Percentiles rank a stretch among this genome's conserved stretches.
Evolutionary conservation across 2,329 filamentous ascomycete species (phyloP).

Genomic region (Trichoderma atroviride): DNA sequence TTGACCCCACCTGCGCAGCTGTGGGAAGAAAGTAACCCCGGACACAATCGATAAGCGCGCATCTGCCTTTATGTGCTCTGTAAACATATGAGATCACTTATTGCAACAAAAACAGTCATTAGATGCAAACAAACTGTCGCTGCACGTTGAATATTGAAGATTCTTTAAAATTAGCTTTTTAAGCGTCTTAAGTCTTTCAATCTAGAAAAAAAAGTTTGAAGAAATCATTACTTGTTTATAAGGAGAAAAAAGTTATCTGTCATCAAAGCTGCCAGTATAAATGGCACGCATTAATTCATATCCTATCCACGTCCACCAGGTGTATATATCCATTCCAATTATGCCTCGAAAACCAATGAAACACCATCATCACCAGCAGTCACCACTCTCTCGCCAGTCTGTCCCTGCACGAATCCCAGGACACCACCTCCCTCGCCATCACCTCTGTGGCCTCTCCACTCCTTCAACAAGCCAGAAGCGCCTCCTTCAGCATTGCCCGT

Average conservation of each 20-base stretch:
- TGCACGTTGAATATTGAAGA: neutral
- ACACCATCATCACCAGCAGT: conserved; percentile 89
- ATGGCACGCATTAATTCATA: neutral
- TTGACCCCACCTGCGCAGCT: conserved; percentile 8
- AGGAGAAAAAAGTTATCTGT: neutral
- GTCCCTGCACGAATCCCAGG: conserved; percentile 84
- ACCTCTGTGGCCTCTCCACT: conserved; percentile 89
- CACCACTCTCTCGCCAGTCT: conserved; percentile 72
- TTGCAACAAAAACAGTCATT: neutral
- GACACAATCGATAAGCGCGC: conserved; percentile 18
- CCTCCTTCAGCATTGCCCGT: conserved; percentile 44
- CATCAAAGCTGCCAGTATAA: neutral
- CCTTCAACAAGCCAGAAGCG: conserved; percentile 70
- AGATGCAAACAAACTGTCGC: neutral
- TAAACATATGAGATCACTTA: neutral
- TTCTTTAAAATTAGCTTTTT: neutral
- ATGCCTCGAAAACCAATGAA: conserved; percentile 67
- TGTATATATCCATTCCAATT: conserved; percentile 26
- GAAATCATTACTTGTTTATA: neutral
- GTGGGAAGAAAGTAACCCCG: conserved; percentile 26
- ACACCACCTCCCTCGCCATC: conserved; percentile 87
- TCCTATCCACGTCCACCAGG: neutral
- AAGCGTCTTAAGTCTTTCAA: neutral
- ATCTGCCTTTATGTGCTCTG: neutral
- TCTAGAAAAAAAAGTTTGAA: neutral